Conservation (phyloP, 441 rosid species). For the Populus trichocarpa region DNA sequence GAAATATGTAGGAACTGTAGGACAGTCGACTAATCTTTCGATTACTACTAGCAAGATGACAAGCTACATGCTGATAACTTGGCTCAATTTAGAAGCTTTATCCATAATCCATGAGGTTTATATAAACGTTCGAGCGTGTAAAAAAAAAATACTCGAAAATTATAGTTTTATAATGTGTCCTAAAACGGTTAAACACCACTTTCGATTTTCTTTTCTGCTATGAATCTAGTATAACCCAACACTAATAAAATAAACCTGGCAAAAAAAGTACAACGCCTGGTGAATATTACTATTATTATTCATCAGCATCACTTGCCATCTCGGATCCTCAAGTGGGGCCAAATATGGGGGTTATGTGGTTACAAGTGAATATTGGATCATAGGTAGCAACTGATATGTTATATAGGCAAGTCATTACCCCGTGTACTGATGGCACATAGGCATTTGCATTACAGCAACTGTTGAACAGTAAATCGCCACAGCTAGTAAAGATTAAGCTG, state of each 20-base stretch:
- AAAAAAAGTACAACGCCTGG: not conserved
- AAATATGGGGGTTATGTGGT: not conserved
- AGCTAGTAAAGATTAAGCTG: not conserved
- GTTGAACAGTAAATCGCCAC: conserved; percentile 7
- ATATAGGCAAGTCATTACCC: not conserved
- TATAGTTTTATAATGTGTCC: not conserved
- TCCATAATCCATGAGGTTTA: not conserved
- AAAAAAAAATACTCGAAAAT: not conserved
- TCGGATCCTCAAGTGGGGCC: not conserved
- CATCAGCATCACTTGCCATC: not conserved
- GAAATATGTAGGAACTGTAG: conserved; percentile 57
- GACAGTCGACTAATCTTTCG: conserved; percentile 28
- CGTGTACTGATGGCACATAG: not conserved
- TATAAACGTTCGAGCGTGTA: not conserved
- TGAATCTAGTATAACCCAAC: not conserved
- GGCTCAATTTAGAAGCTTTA: not conserved
- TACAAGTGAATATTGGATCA: not conserved
- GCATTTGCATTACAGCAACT: conserved; percentile 9
- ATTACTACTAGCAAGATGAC: not conserved
- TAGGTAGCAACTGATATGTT: not conserved
- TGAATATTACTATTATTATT: no score
- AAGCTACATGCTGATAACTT: not conserved
- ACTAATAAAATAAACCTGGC: not conserved
- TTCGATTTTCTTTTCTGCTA: no score
- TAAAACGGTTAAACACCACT: not conserved